These are phyloP conservation scores for Saksenaea oblongispora DNA, from an alignment of 371 early-diverging fungal species.

Conservation along the genomic window DNA sequence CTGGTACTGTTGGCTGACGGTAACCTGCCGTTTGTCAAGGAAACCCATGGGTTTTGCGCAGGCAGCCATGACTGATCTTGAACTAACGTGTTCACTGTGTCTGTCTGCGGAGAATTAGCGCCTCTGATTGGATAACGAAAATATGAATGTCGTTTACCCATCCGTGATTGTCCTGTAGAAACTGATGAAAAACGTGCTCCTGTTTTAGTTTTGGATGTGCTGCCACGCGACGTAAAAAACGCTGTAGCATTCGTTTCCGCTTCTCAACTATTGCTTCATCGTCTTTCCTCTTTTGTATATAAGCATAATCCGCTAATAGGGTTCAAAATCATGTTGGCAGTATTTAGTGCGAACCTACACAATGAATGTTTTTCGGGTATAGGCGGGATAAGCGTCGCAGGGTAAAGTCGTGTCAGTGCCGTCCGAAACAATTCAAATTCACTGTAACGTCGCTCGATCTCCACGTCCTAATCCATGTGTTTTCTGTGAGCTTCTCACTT, in stretches of 20 bases:
- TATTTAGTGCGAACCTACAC: conserved; percentile 40
- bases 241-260: conserved; percentile 87
- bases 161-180: conserved; percentile 68
- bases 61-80: neutral
- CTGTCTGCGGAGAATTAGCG: conserved; percentile 41
- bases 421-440: conserved; percentile 91
- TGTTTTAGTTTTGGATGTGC: conserved; percentile 81
- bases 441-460: conserved; percentile 84
- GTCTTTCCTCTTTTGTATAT: conserved; percentile 77
- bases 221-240: conserved; percentile 83
- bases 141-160: conserved; percentile 45
- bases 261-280: conserved; percentile 82
- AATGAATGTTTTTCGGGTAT: conserved; percentile 95
- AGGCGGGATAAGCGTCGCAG: conserved; percentile 85
- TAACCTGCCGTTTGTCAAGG: neutral
- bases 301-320: conserved; percentile 75
- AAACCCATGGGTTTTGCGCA: neutral
- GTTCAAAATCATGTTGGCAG: conserved; percentile 9
- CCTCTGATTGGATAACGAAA: neutral
- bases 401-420: conserved; percentile 74
- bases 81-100: conserved; percentile 52
- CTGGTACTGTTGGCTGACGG: conserved; percentile 17
- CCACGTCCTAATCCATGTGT: conserved; percentile 42
- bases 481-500: neutral
- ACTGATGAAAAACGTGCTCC: conserved; percentile 89